These are phyloP conservation scores for Naganishia kalamii DNA, from an alignment of 768 basidiomycete species.

Conservation along the genomic window DNA sequence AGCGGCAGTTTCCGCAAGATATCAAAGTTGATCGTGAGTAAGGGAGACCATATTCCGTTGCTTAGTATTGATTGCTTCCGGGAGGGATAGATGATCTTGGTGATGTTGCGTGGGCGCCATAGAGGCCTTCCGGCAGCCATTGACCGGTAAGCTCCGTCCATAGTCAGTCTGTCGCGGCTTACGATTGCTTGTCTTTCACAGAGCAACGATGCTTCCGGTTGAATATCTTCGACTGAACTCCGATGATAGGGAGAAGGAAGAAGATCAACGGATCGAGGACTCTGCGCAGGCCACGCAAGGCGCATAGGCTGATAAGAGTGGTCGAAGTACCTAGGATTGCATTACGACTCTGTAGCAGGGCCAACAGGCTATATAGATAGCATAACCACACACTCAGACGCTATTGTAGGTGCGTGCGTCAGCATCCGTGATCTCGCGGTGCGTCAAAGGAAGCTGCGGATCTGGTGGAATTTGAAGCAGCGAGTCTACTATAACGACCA, in stretches of 20 bases:
- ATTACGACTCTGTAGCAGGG: too few species aligned
- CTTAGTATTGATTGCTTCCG: neutral
- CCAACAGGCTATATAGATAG: too few species aligned
- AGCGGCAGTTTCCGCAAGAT: slow-evolving; percentile 25
- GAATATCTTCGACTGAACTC: slow-evolving; percentile 22
- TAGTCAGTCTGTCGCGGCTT: neutral
- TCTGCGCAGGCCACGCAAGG: neutral
- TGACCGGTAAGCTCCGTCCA: slow-evolving; percentile 21
- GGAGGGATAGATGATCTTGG: slow-evolving; percentile 23
- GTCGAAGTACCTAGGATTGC: too few species aligned
- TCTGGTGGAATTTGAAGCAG: too few species aligned
- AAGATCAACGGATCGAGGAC: neutral
- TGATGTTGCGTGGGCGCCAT: slow-evolving; percentile 40
- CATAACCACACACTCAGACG: too few species aligned
- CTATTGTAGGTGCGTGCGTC: too few species aligned
- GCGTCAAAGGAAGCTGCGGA: too few species aligned
- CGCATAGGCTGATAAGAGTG: too few species aligned
- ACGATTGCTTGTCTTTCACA: neutral
- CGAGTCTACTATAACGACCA: too few species aligned
- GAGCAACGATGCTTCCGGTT: slow-evolving; percentile 25
- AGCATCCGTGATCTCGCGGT: too few species aligned
- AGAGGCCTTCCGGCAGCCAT: slow-evolving; percentile 40
- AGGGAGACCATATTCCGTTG: neutral
- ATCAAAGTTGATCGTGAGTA: slow-evolving; percentile 40
- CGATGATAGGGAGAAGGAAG: slow-evolving; percentile 6